Percentiles rank a stretch among this genome's conserved stretches.
phyloP scores from a whole-genome alignment of 2,329 filamentous ascomycete genomes.

The Neospermospora avenae region DNA sequence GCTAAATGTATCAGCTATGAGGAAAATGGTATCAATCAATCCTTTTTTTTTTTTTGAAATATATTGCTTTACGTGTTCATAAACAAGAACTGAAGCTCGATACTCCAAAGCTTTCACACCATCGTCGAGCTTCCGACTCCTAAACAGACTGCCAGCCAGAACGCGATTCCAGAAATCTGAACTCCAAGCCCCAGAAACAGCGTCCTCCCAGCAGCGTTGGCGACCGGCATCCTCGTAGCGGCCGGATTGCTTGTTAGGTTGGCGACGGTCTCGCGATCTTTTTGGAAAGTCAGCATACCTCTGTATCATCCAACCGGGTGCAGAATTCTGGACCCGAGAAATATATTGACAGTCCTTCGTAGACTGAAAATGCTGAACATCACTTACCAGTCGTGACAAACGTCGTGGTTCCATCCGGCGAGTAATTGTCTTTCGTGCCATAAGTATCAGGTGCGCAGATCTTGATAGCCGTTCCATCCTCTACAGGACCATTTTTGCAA shows the following conservation, averaged over 20 bases:
- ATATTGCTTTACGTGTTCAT: background rate
- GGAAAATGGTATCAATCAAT: too few species aligned
- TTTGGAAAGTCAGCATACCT: background rate
- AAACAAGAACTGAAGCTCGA: background rate
- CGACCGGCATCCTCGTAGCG: background rate
- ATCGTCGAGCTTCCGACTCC: background rate
- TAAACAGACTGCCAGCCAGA: background rate
- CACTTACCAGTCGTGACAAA: background rate
- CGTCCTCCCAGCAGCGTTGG: background rate
- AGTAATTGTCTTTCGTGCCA: background rate
- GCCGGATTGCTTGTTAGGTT: constrained; percentile 9
- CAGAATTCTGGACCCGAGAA: background rate
- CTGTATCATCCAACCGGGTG: background rate
- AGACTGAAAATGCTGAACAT: background rate
- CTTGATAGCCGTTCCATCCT: constrained; percentile 10
- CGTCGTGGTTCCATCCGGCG: background rate
- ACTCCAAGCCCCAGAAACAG: background rate
- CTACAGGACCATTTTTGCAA: constrained; percentile 5
- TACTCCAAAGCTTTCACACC: background rate
- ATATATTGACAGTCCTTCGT: background rate
- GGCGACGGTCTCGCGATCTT: constrained; percentile 4
- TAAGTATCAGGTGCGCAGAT: constrained; percentile 5
- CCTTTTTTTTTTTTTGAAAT: too few species aligned
- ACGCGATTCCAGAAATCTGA: background rate
- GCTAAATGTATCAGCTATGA: too few species aligned